phyloP scores from a whole-genome alignment of 2,329 filamentous ascomycete genomes.

The Xylaria multiplex region DNA sequence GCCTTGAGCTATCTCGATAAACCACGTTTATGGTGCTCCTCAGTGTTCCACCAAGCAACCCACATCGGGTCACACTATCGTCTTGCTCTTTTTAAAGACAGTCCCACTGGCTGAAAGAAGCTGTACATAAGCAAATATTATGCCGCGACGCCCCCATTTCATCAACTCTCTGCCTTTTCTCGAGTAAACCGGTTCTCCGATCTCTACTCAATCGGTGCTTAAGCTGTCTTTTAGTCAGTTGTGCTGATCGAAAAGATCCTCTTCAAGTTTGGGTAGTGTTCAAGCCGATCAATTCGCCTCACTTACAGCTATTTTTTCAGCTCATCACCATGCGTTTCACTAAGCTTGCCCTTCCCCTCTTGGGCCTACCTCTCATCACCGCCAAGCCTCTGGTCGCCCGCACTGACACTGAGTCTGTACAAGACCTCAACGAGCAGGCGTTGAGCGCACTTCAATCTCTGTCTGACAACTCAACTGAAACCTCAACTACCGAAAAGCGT shows the following conservation, averaged over 20 bases:
- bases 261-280: background rate
- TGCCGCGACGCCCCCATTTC: conserved; percentile 9
- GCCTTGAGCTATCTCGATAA: background rate
- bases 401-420: conserved; percentile 18
- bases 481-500: background rate
- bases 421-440: conserved; percentile 28
- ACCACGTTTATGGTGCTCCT: conserved; percentile 7
- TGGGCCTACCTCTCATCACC: conserved; percentile 25
- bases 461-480: background rate
- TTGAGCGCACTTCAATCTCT: conserved; percentile 21
- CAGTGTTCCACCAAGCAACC: conserved; percentile 13
- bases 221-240: background rate
- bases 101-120: background rate
- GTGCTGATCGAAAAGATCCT: background rate
- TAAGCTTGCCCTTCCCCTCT: conserved; percentile 16
- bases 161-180: conserved; percentile 14
- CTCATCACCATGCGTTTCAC: conserved; percentile 27
- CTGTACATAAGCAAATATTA: conserved; percentile 23
- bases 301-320: background rate
- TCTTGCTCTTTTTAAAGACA: background rate
- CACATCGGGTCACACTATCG: conserved; percentile 21
- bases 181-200: background rate
- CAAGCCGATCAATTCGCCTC: background rate
- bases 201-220: conserved; percentile 8
- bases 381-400: conserved; percentile 17